Evolutionary conservation across 2,329 filamentous ascomycete genomes (phyloP), one percentile per base, ranked within the genome.

Genomic region (Paecilomyces niveus): DNA sequence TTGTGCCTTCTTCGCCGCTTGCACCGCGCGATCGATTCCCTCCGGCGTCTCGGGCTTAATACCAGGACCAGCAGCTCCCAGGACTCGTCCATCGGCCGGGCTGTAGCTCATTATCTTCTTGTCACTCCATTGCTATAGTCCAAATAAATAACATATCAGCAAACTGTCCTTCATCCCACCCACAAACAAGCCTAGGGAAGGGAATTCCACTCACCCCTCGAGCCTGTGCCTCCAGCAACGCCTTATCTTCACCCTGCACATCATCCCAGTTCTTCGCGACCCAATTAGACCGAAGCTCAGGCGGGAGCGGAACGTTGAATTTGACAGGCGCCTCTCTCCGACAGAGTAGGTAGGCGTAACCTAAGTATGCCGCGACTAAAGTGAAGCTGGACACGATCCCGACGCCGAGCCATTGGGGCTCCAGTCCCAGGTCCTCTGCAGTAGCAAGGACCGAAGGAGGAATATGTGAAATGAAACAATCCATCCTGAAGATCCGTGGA

Each of bases 71-170:
- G 61, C 57, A 33, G 69, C 68, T 11, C 90, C 92, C 26, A 99
- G 85, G 60, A 90, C 84, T 68, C 89, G 84, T 62, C 94, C 94
- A 24, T 92, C 97, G 1, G 93, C 93, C 1, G 94, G 94, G 51
- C 89, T 89, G 73, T 77, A 77, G 65, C 74, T 76, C 64, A 76
- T 71, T 35, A 77, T 74, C 55, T 76, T 64, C 21, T 72, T 64
- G 18, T 72, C 63, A 52, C 68, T 72, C 70, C 72, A 77, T 71
- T 70, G 68, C 72, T 76, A 63, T 22, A 54, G 32, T 10, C 10
- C 22, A n/a, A 29, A 31, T 10, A 10, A 50, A 55, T n/a, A 54
- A 22, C 11, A n/a, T 18, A 53, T 70, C 60, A 70, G 65, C 58
- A 7, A 13, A 7, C 11, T 29, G 5, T 39, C 45, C 18, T 24